Conservation (phyloP, 2,329 filamentous ascomycete species). For the Pezicula neosporulosa region DNA sequence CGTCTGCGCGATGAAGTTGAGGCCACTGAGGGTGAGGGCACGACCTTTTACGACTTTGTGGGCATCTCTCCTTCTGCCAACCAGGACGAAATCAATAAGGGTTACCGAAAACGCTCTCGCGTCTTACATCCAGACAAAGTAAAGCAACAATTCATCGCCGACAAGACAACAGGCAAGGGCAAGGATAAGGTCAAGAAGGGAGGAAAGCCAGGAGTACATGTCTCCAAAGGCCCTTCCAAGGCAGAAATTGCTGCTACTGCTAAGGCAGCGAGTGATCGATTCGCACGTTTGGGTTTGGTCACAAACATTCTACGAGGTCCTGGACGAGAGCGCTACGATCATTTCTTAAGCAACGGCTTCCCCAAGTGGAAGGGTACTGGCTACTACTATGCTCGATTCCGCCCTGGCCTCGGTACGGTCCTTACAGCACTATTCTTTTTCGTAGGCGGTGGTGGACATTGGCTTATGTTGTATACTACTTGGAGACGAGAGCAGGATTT, state of each 20-base stretch:
- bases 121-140: slow-evolving; percentile 94
- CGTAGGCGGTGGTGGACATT: slow-evolving; percentile 82
- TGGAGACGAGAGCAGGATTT: slow-evolving; percentile 92
- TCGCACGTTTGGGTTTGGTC: slow-evolving; percentile 80
- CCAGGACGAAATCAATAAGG: slow-evolving; percentile 88
- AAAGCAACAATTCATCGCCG: slow-evolving; percentile 74
- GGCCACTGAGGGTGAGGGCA: slow-evolving; percentile 68
- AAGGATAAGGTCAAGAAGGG: slow-evolving; percentile 46
- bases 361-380: slow-evolving; percentile 95
- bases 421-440: slow-evolving; percentile 77
- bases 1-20: slow-evolving; percentile 85
- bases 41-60: slow-evolving; percentile 94
- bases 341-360: slow-evolving; percentile 91
- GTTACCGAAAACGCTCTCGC: slow-evolving; percentile 84
- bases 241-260: slow-evolving; percentile 73
- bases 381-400: slow-evolving; percentile 95
- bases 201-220: slow-evolving; percentile 59
- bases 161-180: slow-evolving; percentile 53
- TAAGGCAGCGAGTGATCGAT: slow-evolving; percentile 78
- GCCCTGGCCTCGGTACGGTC: slow-evolving; percentile 85
- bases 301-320: slow-evolving; percentile 81
- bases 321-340: slow-evolving; percentile 83
- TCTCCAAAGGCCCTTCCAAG: slow-evolving; percentile 68
- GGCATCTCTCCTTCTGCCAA: slow-evolving; percentile 70
- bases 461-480: slow-evolving; percentile 77